Evolutionary conservation across 208 protist genomes (phyloP), one percentile per base, ranked within the genome.

Genomic region (Naegleria gruberi): DNA sequence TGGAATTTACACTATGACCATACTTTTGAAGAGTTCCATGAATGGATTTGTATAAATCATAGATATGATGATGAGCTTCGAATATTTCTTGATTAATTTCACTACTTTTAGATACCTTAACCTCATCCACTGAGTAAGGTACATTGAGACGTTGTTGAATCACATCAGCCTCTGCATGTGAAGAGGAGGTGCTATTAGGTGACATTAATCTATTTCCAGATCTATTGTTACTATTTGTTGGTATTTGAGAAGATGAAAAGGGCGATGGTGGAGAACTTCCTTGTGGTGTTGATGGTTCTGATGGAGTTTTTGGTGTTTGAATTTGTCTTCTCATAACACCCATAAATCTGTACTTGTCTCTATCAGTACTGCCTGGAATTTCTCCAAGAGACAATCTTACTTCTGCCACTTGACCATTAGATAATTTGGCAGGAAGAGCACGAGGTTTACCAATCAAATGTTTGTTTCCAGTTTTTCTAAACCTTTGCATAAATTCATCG

Each of bases 401-500:
- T n/a, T 82, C 23, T 82, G 23, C 23, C 23, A 41, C 34, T 41
- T 82, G 23, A 41, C 73, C 73, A 82, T 41, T 41, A 30, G n/a
- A 41, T n/a, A 82, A n/a, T 12, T 42, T 82, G 34, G 34, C 34
- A 82, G 73, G 73, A 4, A 82, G 73, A 15, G 73, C 34, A n/a
- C 73, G 73, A 82, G 73, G 73, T n/a, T 42, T n/a, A 40, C 73
- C 73, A 41, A 82, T 82, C 15, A 82, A 41, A n/a, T 82, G 23
- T 41, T 82, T 82, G 51, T 65, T 65, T 65, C 51, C 51, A 40
- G 73, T 42, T 82, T 82, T 82, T 82, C 73, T n/a, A 41, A 82
- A 82, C 15, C 73, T 12, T n/a, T 82, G n/a, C 73, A 82, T 82
- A 12, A 42, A 82, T 82, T n/a, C 73, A 82, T 82, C 73, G n/a